Evolutionary conservation across 73 alveolate species (phyloP).

Genomic region (Durusdinium trenchii): DNA sequence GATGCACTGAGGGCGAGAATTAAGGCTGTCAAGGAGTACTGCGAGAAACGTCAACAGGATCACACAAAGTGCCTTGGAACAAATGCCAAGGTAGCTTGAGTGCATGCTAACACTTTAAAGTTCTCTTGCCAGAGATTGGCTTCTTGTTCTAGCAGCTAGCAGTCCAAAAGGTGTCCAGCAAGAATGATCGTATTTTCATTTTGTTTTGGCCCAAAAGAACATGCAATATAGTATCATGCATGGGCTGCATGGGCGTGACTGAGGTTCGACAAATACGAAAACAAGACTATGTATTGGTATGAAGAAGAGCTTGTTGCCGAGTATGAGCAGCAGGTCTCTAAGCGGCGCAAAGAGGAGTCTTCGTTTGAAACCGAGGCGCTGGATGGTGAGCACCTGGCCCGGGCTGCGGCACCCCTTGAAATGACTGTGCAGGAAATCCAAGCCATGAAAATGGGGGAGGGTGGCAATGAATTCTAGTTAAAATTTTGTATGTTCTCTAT

Average conservation of each 20-base stretch:
- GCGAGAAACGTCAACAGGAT: neutral
- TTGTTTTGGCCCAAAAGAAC: neutral
- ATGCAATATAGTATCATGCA: neutral
- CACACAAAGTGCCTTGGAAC: constrained; percentile 22
- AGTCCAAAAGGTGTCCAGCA: neutral
- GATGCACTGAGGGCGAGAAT: neutral
- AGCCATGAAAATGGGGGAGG: neutral
- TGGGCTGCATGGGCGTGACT: neutral
- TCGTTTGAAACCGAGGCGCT: neutral
- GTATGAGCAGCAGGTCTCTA: neutral
- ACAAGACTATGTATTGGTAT: neutral
- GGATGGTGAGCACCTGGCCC: too few species aligned
- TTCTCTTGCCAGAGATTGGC: neutral
- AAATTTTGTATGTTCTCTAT: too few species aligned
- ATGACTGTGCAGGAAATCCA: neutral
- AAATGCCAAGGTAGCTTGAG: neutral
- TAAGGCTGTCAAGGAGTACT: neutral
- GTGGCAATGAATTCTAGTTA: neutral
- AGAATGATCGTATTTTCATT: neutral
- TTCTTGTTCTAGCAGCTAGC: neutral
- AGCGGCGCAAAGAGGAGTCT: neutral
- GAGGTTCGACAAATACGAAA: constrained; percentile 22
- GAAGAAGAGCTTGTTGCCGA: neutral
- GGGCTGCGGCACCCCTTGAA: too few species aligned
- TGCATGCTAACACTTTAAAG: neutral